phyloP scores from a whole-genome alignment of 306 rosid genomes.

The Spatholobus suberectus region DNA sequence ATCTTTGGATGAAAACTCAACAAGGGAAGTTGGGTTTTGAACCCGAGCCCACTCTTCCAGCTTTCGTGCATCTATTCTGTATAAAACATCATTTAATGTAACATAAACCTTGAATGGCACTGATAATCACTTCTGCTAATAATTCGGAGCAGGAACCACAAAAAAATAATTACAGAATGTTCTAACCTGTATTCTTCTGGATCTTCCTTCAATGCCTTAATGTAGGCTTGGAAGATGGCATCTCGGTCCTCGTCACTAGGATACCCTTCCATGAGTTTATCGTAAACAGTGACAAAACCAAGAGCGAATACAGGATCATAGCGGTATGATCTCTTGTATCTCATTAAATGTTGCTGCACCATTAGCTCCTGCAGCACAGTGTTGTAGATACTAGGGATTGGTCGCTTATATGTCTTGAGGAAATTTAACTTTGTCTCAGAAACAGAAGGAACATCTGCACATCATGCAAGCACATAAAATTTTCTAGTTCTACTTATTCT shows the following conservation, averaged over 20 bases:
- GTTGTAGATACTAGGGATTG: conserved; percentile 91
- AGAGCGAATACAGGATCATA: conserved; percentile 91
- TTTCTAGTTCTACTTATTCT: not conserved
- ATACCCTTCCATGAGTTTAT: conserved; percentile 95
- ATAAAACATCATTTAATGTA: conserved; percentile 34
- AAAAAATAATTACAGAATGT: conserved; percentile 6
- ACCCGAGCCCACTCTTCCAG: conserved; percentile 91
- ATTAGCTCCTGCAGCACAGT: conserved; percentile 86
- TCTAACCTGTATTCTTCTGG: conserved; percentile 83
- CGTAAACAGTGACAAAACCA: conserved; percentile 90
- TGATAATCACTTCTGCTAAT: not conserved
- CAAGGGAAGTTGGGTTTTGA: conserved; percentile 72
- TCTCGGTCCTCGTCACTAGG: conserved; percentile 85
- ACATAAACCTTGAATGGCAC: not conserved
- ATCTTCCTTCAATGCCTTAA: conserved; percentile 83
- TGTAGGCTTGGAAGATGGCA: conserved; percentile 83
- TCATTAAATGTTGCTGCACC: conserved; percentile 91
- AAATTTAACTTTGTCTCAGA: conserved; percentile 83
- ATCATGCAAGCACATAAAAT: conserved; percentile 33
- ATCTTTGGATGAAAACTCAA: conserved; percentile 81
- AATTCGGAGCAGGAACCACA: not conserved
- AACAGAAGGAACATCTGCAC: conserved; percentile 61
- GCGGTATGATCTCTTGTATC: conserved; percentile 78
- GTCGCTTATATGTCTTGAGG: conserved; percentile 82
- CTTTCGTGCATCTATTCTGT: conserved; percentile 78